A percentile compares a stretch with the other conserved stretches of the same genome.
phyloP scores from a whole-genome alignment of 2,329 filamentous ascomycete species.

The Penicillium sp. region DNA sequence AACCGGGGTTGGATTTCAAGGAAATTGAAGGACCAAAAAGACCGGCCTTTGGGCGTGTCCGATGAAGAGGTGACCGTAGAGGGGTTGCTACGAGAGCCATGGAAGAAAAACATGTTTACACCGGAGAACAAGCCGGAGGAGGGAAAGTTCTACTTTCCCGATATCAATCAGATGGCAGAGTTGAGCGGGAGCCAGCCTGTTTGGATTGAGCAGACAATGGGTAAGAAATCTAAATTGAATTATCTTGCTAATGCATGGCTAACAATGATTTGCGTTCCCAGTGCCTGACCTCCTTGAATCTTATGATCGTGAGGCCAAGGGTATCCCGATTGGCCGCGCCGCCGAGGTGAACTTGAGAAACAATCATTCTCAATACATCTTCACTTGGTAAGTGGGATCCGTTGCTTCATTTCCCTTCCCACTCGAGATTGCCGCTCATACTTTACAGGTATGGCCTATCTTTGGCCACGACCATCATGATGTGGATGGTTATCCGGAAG shows the following conservation, averaged over 20 bases:
- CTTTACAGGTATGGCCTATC: conserved; percentile 75
- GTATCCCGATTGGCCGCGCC: conserved; percentile 83
- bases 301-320: conserved; percentile 72
- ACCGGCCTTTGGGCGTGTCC: conserved; percentile 64
- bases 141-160: conserved; percentile 90
- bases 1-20: conserved; percentile 91
- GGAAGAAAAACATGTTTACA: conserved; percentile 98
- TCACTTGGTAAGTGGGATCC: conserved; percentile 75
- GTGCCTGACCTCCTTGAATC: conserved; percentile 75
- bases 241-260: conserved; percentile 6
- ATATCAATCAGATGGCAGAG: conserved; percentile 85
- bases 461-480: conserved; percentile 85
- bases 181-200: conserved; percentile 80
- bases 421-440: conserved; percentile 21
- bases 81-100: conserved; percentile 81
- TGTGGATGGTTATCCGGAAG: conserved; percentile 92
- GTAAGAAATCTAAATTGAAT: conserved; percentile 47
- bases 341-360: conserved; percentile 92
- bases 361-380: conserved; percentile 97
- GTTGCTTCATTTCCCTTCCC: neutral
- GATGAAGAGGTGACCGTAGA: conserved; percentile 72
- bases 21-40: conserved; percentile 63
- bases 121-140: conserved; percentile 81
- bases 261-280: conserved; percentile 37
- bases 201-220: conserved; percentile 95